Evolutionary conservation across 2,329 filamentous ascomycete species (phyloP), one percentile per base, ranked within the genome.

Genomic region (Erysiphe neolycopersici): DNA sequence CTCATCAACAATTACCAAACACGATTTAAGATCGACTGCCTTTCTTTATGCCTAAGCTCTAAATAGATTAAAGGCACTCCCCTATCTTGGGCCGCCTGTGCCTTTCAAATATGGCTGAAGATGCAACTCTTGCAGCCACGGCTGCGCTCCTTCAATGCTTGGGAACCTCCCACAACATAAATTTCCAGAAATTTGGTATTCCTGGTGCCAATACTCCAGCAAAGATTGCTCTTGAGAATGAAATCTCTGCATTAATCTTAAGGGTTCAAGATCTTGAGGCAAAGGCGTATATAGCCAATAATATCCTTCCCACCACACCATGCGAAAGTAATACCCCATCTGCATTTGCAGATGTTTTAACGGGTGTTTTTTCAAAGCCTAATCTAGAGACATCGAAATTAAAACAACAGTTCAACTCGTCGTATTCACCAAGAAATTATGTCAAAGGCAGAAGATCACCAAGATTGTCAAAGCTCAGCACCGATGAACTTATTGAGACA

Each of bases 181-280:
- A 46, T 37, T 48, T 43, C 33, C 50, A 50, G 38, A 49, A 46
- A 50, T 67, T 87, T 55, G 69, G 68, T 48, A 68, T 95, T 19
- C 85, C 87, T 13, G 89, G 89, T 46, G 68, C 72, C 46, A 70
- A 83, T 46, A 78, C 71, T 38, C 61, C 72, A 32, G 78, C 78
- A 51, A 95, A 95, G 63, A 67, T 71, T 51, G 69, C 69, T 30
- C 71, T 95, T 47, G 84, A 95, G 62, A 67, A 69, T 47, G 87
- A 95, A 62, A 70, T 98, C 46, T 71, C 77, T 42, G 77, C 80
- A 45, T 70, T 95, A 49, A 71, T 77, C 47, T 64, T 75, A 48
- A 70, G 89, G 51, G 73, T 95, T 51, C 79, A 84, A 50, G 73
- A 76, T 50, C 72, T 95, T 52, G 85, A 95, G 64, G 73, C 73